Conservation (phyloP, 371 early-diverging fungal genomes). For the Mortierella sp. region DNA sequence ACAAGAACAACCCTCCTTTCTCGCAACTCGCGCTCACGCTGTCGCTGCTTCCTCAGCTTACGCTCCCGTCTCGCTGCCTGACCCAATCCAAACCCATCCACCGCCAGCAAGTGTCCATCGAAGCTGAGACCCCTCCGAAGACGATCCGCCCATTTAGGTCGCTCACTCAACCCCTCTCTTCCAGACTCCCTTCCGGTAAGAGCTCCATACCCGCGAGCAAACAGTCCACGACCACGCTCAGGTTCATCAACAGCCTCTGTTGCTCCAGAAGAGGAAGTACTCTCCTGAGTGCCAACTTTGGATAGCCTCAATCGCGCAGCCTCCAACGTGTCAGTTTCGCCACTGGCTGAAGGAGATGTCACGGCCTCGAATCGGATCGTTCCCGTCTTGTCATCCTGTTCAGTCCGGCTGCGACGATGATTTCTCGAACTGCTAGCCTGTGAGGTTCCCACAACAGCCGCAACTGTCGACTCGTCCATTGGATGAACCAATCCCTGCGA, state of each 20-base stretch:
- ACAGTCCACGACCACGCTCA: conserved; percentile 40
- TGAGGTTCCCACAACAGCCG: background rate
- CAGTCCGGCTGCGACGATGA: conserved; percentile 45
- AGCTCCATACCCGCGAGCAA: conserved; percentile 30
- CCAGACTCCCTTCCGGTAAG: conserved; percentile 7
- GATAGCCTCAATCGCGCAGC: background rate
- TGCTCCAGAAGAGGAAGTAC: conserved; percentile 6
- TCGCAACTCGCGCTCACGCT: conserved; percentile 39
- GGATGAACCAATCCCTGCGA: conserved; percentile 1
- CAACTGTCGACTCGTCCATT: background rate
- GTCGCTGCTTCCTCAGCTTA: conserved; percentile 38
- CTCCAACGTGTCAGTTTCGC: background rate
- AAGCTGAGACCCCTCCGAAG: conserved; percentile 45
- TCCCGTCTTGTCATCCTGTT: conserved; percentile 35
- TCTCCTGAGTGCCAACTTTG: background rate
- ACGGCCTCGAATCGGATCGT: conserved; percentile 32
- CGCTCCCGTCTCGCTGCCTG: conserved; percentile 38
- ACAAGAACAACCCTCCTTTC: conserved; percentile 40
- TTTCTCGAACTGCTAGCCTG: background rate
- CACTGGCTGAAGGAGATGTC: background rate
- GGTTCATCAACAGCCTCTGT: conserved; percentile 2
- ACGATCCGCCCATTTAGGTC: conserved; percentile 51
- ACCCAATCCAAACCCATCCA: conserved; percentile 28
- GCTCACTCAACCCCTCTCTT: conserved; percentile 4
- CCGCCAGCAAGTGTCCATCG: conserved; percentile 37